Conservation (phyloP, 257 asterid species). For the Gynochthodes officinalis region DNA sequence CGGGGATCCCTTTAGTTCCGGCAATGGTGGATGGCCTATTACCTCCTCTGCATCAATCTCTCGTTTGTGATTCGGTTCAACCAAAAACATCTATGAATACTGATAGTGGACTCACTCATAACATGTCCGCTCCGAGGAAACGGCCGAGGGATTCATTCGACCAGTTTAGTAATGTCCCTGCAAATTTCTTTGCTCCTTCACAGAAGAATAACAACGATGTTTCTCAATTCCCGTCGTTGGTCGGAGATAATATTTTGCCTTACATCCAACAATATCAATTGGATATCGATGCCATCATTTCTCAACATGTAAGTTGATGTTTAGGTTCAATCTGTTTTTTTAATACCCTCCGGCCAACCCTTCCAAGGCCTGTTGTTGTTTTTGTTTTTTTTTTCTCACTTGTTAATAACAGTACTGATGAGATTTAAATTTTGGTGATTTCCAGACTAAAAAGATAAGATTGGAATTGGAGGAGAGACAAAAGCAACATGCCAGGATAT, state of each 20-base stretch:
- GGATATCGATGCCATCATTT: constrained; percentile 58
- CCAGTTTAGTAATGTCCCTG: constrained; percentile 19
- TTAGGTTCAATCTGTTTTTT: not conserved
- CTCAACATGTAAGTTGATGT: constrained; percentile 52
- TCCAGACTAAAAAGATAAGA: constrained; percentile 52
- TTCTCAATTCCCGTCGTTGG: constrained; percentile 23
- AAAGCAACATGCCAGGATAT: constrained; percentile 46
- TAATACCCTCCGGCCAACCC: no score
- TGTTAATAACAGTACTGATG: not conserved
- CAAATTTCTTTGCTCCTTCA: not conserved
- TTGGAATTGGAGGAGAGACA: constrained; percentile 66
- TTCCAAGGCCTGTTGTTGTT: not conserved
- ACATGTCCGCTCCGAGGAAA: constrained; percentile 37
- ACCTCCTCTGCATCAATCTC: constrained; percentile 33
- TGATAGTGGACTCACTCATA: constrained; percentile 53
- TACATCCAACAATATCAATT: constrained; percentile 50
- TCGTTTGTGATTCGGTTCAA: constrained; percentile 38
- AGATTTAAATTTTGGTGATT: not conserved
- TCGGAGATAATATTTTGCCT: constrained; percentile 44
- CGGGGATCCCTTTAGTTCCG: constrained; percentile 26
- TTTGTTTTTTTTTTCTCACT: not conserved
- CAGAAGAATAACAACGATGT: constrained; percentile 17
- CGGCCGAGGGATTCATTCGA: constrained; percentile 48
- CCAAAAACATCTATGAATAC: constrained; percentile 57
- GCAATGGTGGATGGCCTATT: constrained; percentile 33